Base-by-base conservation (phyloP, 1,139 yeast genomes). In the Sugiyamaella neomexicana region DNA sequence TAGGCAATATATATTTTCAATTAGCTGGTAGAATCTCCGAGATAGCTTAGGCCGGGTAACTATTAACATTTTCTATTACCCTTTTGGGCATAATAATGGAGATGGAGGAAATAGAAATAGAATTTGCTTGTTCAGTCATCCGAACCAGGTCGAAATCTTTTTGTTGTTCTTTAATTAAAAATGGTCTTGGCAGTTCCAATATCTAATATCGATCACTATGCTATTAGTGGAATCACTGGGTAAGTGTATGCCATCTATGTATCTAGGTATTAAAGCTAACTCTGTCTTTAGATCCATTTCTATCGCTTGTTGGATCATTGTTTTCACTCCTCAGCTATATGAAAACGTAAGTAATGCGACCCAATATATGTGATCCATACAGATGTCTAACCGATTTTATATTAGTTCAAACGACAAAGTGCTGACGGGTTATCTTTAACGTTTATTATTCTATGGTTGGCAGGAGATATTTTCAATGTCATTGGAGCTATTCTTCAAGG, bases 291-390 rank as follows among this genome's bases (percentile, higher is more conserved):
- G 78, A 20, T 86, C 96, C 23, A 89, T 93, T 46, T 91, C 98
- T 15, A 80, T 93, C 44, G 96, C 97, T 16, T 93, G 98, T 70
- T 93, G 99, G 99, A 86, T 93, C 59, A 90, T 93, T 53, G 98
- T 93, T 23, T 93, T 93, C 75, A 95, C 96, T 40, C 99, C 99
- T 13, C 99, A 93, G 68, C 86, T 93, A 45, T 91, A 89, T 70
- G 97, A 93, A 68, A 91, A 91, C 68, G 74, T 71, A 61, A 43
- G 72, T 56, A 7, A 6, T n/a, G n/a, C n/a, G n/a, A 39, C 25
- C 25, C 25, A n/a, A 20, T 20, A 20, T 20, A 20, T 5, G 25
- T 20, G 25, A 5, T 5, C 5, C 25, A 20, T 5, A 20, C 15
- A 34, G 16, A 10, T 2, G 10, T n/a, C 46, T 42, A 42, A 42